Evolutionary conservation across 164 flowering plant genomes (phyloP), one percentile per base, ranked within the genome.

Genomic region (Platanus orientalis): DNA sequence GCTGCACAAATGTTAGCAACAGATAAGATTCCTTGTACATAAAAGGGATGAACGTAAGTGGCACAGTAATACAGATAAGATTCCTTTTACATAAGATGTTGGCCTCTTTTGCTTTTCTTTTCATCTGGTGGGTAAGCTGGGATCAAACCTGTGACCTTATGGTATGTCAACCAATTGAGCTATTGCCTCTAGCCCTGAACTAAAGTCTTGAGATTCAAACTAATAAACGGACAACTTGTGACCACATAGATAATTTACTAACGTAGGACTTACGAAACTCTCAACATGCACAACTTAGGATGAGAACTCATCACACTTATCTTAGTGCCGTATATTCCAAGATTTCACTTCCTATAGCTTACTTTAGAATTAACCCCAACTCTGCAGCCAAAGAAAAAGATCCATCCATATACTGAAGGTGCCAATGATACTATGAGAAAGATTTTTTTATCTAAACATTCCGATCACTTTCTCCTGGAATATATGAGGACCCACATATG

Each of bases 1-100:
- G 81, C 97, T 94, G 85, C 77, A 85, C 24, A 56, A 71, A 30
- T 9, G 65, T n/a, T 21, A 32, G 5, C 19, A 14, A 24, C 51
- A 45, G 16, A 34, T 30, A 42, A 67, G 14, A 32, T 58, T 26
- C 7, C n/a, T n/a, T n/a, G 4, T 25, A 17, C 23, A n/a, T 4
- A 21, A 25, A 6, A 27, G 48, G 12, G 44, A 5, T 16, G 19
- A 45, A 45, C 6, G 49, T 45, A 45, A 42, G 19, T 19, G 4
- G 20, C 20, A 19, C 2, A 42, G 4, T n/a, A 19, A 45, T 13
- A 45, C 20, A 45, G n/a, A n/a, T 19, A 45, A 12, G 19, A 45
- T 45, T 5, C 20, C 3, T 2, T 16, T 5, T 36, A 36, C 42
- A 36, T 36, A 36, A 36, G 12, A 36, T 10, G 13, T 36, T 36